Conservation (phyloP, 2,329 filamentous ascomycete species). For the Sarocladium oryzae region DNA sequence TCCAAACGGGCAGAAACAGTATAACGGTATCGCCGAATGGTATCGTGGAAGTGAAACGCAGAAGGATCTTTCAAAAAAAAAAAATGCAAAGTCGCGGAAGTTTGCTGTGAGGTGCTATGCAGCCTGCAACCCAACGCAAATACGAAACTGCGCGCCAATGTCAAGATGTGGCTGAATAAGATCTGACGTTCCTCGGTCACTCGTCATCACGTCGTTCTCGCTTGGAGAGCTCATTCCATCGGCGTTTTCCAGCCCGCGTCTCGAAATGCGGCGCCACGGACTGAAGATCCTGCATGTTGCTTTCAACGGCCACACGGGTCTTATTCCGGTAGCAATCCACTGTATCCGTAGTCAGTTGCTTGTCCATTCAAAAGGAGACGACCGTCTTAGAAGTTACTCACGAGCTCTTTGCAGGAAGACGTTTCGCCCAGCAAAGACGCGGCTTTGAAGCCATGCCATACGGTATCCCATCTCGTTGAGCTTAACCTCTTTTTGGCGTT, state of each 20-base stretch:
- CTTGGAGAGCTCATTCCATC: slow-evolving; percentile 54
- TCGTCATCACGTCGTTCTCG: slow-evolving; percentile 23
- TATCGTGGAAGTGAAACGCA: slow-evolving; percentile 19
- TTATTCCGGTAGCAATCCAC: slow-evolving; percentile 94
- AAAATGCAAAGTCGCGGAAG: too few species aligned
- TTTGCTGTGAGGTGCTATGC: too few species aligned
- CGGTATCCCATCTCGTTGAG: slow-evolving; percentile 90
- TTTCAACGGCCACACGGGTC: slow-evolving; percentile 75
- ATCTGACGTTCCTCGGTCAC: slow-evolving; percentile 3
- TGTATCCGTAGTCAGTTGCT: slow-evolving; percentile 27
- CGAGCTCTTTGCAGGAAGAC: slow-evolving; percentile 86
- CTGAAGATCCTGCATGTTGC: slow-evolving; percentile 66
- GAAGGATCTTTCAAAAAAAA: too few species aligned
- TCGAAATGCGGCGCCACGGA: slow-evolving; percentile 79
- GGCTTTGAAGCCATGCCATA: slow-evolving; percentile 94
- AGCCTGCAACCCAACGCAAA: too few species aligned
- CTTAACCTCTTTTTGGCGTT: slow-evolving; percentile 75
- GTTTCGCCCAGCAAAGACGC: slow-evolving; percentile 79
- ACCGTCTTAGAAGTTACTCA: slow-evolving; percentile 44
- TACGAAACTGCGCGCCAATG: too few species aligned
- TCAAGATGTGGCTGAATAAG: too few species aligned
- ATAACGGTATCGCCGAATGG: slow-evolving; percentile 22
- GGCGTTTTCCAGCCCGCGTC: slow-evolving; percentile 77
- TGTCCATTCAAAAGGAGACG: background rate
- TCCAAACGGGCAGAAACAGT: slow-evolving; percentile 10